Evolutionary conservation across 257 asterid genomes (phyloP), one percentile per base, ranked within the genome.

Genomic region (Solanum lycopersicoides): DNA sequence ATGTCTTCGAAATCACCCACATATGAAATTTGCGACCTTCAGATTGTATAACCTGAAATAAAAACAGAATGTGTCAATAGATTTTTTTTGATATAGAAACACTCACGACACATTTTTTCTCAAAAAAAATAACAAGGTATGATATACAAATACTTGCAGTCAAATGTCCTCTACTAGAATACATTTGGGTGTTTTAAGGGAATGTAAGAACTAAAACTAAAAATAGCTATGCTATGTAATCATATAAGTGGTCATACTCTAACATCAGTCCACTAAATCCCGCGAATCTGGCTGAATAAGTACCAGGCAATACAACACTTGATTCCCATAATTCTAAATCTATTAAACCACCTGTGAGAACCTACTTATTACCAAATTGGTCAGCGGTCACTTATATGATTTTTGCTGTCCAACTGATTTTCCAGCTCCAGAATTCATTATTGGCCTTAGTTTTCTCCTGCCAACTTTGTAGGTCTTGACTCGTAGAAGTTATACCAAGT

Each of bases 391-490:
- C 16, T 73, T 71, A 60, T 90, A 91, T 28, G 88, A 23, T 82
- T 83, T 80, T 50, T 76, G 30, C 21, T 91, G 88, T 37, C 88
- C 92, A 68, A 28, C 88, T 20, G 89, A 89, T 12, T 72, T 86
- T 83, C 91, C 94, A 30, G 71, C 87, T 75, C 90, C 93, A n/a
- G 60, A 87, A 73, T 74, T 91, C 5, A 45, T 89, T 28, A 34
- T 99, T 37, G 99, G 99, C 96, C 99, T 93, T 91, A 96, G 91
- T 91, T 95, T 97, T 98, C 99, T 95, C 99, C 99, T 28, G 99
- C 99, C 94, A 97, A 93, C 91, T 97, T 97, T 25, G 99, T 96
- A 41, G 99, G 98, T 42, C 99, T 97, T 68, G 95, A 94, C 92
- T 95, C 95, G 93, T 96, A 97, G 93, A 97, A 97, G 89, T 97